Conservation (phyloP, 331 rosid species). For the Dryas integrifolia region DNA sequence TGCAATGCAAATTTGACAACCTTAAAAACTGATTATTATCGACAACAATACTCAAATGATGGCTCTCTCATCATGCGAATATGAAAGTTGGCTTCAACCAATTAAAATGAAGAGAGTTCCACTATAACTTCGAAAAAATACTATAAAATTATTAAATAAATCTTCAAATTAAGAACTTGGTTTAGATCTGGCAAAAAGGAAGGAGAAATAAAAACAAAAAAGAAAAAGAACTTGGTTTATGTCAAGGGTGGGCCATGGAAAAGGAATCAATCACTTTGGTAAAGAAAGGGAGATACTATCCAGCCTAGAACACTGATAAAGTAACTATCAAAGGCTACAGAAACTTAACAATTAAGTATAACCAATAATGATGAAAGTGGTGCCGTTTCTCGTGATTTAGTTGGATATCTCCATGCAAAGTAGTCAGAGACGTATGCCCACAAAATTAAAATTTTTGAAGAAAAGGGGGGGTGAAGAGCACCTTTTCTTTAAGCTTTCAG, state of each 20-base stretch:
- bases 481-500: constrained; percentile 22
- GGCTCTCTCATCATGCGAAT: background rate
- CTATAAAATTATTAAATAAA: background rate
- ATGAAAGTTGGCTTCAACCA: constrained; percentile 9
- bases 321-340: constrained; percentile 23
- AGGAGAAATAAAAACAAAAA: background rate
- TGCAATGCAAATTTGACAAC: background rate
- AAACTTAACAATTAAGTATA: constrained; percentile 58
- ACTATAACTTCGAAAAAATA: background rate
- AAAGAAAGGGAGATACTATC: constrained; percentile 36
- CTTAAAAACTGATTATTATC: background rate
- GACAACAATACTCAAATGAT: background rate
- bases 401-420: constrained; percentile 20
- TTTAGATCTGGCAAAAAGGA: background rate
- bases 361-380: constrained; percentile 32
- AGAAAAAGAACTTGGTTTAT: background rate
- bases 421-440: background rate
- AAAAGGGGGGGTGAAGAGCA: background rate
- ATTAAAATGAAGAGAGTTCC: background rate
- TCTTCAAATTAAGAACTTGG: background rate
- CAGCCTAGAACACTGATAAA: constrained; percentile 57
- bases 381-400: constrained; percentile 10
- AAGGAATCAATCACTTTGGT: constrained; percentile 33
- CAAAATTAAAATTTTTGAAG: background rate
- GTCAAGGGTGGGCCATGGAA: constrained; percentile 19